These are phyloP conservation scores for Alternaria sp. DNA, from an alignment of 2,329 filamentous ascomycete species.

Conservation along the genomic window DNA sequence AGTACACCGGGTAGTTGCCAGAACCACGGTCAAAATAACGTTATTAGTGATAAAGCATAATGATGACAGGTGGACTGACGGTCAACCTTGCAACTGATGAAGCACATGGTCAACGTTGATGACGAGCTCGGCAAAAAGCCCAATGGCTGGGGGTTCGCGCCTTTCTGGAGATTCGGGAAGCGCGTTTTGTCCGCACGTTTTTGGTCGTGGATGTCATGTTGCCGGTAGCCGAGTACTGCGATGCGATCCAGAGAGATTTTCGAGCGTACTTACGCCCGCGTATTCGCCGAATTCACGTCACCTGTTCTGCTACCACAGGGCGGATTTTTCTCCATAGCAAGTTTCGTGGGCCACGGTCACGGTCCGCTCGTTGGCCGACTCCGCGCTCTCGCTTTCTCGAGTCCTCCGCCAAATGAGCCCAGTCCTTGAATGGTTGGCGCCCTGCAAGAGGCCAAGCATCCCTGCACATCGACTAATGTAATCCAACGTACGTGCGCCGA, in stretches of 20 bases:
- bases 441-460: conserved; percentile 42
- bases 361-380: conserved; percentile 43
- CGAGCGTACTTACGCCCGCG: conserved; percentile 15
- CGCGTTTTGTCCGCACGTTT: conserved; percentile 30
- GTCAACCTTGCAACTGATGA: conserved; percentile 15
- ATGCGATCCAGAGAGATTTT: conserved; percentile 21
- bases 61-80: conserved; percentile 2
- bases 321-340: conserved; percentile 20
- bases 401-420: conserved; percentile 36
- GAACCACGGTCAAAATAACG: conserved; percentile 20
- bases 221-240: conserved; percentile 28
- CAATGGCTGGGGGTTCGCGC: not conserved
- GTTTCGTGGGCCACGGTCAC: conserved; percentile 27
- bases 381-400: conserved; percentile 45
- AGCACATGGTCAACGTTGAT: conserved; percentile 22
- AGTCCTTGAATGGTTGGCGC: conserved; percentile 49
- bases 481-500: conserved; percentile 46
- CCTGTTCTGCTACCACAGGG: conserved; percentile 25
- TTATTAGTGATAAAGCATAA: conserved; percentile 21
- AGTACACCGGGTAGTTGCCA: not conserved
- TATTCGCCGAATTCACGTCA: conserved; percentile 30
- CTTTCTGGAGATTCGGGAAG: conserved; percentile 5
- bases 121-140: conserved; percentile 23
- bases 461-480: conserved; percentile 43
- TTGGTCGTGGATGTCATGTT: conserved; percentile 31